These are phyloP conservation scores for Ceriops tagal DNA, from an alignment of 345 rosid species.

Conservation along the genomic window DNA sequence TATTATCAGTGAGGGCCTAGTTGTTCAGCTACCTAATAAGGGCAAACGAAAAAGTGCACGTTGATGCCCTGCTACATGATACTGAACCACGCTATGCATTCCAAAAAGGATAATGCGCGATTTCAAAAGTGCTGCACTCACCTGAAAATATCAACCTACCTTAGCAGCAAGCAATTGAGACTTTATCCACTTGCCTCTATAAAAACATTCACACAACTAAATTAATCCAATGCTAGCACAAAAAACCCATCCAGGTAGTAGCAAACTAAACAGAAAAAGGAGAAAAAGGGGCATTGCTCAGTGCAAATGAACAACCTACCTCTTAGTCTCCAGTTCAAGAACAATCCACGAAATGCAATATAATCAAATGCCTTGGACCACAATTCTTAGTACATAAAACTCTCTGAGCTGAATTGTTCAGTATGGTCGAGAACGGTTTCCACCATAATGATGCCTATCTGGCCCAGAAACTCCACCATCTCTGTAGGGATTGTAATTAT, in stretches of 20 bases:
- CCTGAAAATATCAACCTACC: conserved; percentile 79
- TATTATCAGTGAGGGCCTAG: background rate
- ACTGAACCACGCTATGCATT: background rate
- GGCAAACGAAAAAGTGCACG: background rate
- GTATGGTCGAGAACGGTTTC: conserved; percentile 92
- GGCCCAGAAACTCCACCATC: conserved; percentile 82
- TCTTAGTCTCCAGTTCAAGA: conserved; percentile 65
- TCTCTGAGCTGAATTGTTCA: conserved; percentile 39
- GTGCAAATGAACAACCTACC: conserved; percentile 65
- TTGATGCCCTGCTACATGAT: background rate
- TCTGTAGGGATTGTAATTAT: conserved; percentile 36
- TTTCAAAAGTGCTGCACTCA: conserved; percentile 48
- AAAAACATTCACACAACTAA: conserved; percentile 54
- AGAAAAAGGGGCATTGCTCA: conserved; percentile 52
- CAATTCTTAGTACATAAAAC: conserved; percentile 59
- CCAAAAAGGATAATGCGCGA: conserved; percentile 15
- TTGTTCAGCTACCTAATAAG: background rate
- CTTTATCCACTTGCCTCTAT: conserved; percentile 70
- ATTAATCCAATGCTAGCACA: conserved; percentile 46
- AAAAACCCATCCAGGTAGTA: conserved; percentile 29
- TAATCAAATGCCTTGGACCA: conserved; percentile 45
- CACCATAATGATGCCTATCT: conserved; percentile 78
- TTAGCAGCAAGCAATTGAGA: conserved; percentile 66
- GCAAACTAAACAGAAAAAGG: conserved; percentile 26
- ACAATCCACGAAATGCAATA: conserved; percentile 46